Base-by-base conservation (phyloP, 352 stramenopile genomes). In the Plasmopara halstedii region DNA sequence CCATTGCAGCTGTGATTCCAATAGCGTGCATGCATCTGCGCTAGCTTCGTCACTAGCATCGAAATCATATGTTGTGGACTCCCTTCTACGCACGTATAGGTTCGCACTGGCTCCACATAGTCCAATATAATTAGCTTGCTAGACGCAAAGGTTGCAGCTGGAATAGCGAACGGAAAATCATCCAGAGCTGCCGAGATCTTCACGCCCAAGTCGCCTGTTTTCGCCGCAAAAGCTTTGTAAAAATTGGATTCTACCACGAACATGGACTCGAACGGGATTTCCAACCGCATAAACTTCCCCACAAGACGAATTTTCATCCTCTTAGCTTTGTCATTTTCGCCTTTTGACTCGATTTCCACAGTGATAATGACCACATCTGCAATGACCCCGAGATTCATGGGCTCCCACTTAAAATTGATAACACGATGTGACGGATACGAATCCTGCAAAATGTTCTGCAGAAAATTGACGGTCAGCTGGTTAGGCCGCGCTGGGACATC, bases 201-300 rank as follows among this genome's bases (percentile, higher is more conserved):
- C 56, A 53, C 55, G 10, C 33, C 35, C 4, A 42, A 18, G 17
- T 65, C 35, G 4, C 34, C 52, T 50, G 23, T 18, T 8, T 58
- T 54, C 6, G 34, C 46, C 8, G 46, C 48, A 52, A 85, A 80
- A 7, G 62, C 22, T 19, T 58, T 54, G 62, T 91, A 91, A 51
- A 91, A 88, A 17, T 58, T 81, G 23, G 73, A 85, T 43, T 91
- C 80, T 35, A 91, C 74, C 6, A 51, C 47, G 37, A 91, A 91
- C 80, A 91, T 91, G 15, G 58, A 69, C 54, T 88, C 73, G 32
- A 91, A 83, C 10, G 80, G 76, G 50, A 91, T 83, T 47, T 91
- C 80, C 3, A 73, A 73, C 0, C 80, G 74, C 46, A 85, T 45
- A 35, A 88, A 91, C 55, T 91, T 91, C 29, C 70, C 74, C 29